phyloP scores from a whole-genome alignment of 2,329 filamentous ascomycete species.

The Trichoderma sp. region DNA sequence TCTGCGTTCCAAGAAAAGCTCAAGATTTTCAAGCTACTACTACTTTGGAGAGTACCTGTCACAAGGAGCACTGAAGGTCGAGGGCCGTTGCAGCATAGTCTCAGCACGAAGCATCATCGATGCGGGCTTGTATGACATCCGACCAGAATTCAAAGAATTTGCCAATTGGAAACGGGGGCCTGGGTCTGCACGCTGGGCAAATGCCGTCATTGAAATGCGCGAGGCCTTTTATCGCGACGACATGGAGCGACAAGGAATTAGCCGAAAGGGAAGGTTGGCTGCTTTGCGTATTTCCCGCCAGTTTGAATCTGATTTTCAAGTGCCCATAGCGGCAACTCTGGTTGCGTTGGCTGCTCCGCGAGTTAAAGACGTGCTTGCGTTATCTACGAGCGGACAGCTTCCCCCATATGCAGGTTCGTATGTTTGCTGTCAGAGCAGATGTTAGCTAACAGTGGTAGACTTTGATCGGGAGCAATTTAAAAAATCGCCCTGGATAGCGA shows the following conservation, averaged over 20 bases:
- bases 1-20: background rate
- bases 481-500: background rate
- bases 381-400: accelerated
- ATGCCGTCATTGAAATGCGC: background rate
- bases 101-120: background rate
- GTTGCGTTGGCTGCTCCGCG: background rate
- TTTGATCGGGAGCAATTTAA: background rate
- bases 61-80: background rate
- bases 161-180: background rate
- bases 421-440: background rate
- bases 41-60: background rate
- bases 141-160: background rate
- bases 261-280: background rate
- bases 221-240: background rate
- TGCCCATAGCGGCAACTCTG: background rate
- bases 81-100: background rate
- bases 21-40: background rate
- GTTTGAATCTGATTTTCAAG: background rate
- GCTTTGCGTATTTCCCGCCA: background rate
- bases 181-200: background rate
- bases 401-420: background rate
- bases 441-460: background rate
- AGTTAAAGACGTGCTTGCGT: accelerated
- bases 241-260: background rate
- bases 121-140: background rate